Percentiles rank a stretch among this genome's conserved stretches.
Evolutionary conservation across 257 asterid genomes (phyloP).

Genomic region (Salvia splendens): DNA sequence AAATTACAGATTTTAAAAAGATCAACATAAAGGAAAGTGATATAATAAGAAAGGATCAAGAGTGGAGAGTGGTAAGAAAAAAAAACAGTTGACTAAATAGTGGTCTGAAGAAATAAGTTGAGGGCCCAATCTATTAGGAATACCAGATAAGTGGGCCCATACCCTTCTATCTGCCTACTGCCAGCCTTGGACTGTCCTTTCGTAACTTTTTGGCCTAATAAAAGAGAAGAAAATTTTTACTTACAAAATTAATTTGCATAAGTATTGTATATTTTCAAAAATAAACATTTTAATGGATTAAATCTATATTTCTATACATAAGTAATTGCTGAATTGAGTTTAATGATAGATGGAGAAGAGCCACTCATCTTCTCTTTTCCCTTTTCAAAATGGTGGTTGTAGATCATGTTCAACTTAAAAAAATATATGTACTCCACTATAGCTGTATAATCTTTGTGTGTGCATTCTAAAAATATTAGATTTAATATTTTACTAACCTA

Average conservation of each 20-base stretch:
- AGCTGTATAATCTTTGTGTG: neutral
- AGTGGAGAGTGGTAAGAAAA: conserved; percentile 29
- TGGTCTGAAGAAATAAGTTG: conserved; percentile 21
- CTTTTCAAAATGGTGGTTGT: neutral
- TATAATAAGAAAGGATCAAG: neutral
- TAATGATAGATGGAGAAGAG: too few relatives aligned
- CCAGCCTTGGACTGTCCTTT: conserved; percentile 47
- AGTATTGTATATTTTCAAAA: too few relatives aligned
- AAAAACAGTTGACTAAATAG: conserved; percentile 34
- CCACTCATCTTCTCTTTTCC: too few relatives aligned
- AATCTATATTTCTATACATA: too few relatives aligned
- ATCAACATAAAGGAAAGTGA: too few relatives aligned
- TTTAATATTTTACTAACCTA: neutral
- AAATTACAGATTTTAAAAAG: too few relatives aligned
- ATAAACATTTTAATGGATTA: too few relatives aligned
- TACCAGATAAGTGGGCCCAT: conserved; percentile 45
- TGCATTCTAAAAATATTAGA: neutral
- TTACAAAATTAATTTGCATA: too few relatives aligned
- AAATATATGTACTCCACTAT: neutral
- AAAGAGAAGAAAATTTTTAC: too few relatives aligned
- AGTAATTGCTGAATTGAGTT: too few relatives aligned
- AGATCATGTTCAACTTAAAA: neutral
- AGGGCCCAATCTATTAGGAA: conserved; percentile 42
- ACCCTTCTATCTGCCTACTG: conserved; percentile 28
- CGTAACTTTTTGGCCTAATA: conserved; percentile 29